These are phyloP conservation scores for Peronospora destructor DNA, from an alignment of 352 stramenopile species.

Conservation along the genomic window DNA sequence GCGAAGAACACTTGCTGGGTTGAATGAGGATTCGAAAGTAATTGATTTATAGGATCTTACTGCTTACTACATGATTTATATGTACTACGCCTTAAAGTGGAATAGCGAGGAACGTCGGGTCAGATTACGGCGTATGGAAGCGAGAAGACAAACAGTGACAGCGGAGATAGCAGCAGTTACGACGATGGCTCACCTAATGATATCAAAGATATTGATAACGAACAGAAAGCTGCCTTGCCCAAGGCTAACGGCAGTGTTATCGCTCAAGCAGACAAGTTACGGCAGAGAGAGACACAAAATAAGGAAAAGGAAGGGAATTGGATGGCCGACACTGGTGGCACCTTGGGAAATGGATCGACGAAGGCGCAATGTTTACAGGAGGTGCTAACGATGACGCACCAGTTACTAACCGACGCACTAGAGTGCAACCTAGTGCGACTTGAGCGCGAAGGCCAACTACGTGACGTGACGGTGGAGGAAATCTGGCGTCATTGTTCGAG, in stretches of 20 bases:
- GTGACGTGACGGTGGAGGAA: slow-evolving; percentile 45
- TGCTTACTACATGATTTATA: too few relatives aligned
- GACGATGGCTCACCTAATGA: slow-evolving; percentile 22
- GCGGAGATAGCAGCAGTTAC: slow-evolving; percentile 16
- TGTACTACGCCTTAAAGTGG: too few relatives aligned
- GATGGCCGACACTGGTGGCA: neutral
- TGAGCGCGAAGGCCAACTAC: slow-evolving; percentile 54
- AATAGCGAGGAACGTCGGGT: slow-evolving; percentile 5
- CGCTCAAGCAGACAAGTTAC: neutral
- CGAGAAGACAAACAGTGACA: slow-evolving; percentile 27
- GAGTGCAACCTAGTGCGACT: slow-evolving; percentile 65
- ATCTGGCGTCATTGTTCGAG: slow-evolving; percentile 56
- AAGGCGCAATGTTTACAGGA: slow-evolving; percentile 51
- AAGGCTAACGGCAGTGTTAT: neutral
- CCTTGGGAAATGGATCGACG: slow-evolving; percentile 3
- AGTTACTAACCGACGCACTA: slow-evolving; percentile 53
- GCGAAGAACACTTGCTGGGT: too few relatives aligned
- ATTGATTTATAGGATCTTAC: too few relatives aligned
- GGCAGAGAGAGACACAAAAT: slow-evolving; percentile 1
- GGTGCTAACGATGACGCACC: slow-evolving; percentile 53
- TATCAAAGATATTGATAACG: slow-evolving; percentile 20
- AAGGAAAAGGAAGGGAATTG: slow-evolving; percentile 11
- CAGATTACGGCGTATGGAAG: slow-evolving; percentile 17
- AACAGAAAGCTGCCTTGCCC: slow-evolving; percentile 3
- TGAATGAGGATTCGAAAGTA: too few relatives aligned